Evolutionary conservation across 1,284 basidiomycete genomes (phyloP).

Genomic region (Cryptococcus hybrid): DNA sequence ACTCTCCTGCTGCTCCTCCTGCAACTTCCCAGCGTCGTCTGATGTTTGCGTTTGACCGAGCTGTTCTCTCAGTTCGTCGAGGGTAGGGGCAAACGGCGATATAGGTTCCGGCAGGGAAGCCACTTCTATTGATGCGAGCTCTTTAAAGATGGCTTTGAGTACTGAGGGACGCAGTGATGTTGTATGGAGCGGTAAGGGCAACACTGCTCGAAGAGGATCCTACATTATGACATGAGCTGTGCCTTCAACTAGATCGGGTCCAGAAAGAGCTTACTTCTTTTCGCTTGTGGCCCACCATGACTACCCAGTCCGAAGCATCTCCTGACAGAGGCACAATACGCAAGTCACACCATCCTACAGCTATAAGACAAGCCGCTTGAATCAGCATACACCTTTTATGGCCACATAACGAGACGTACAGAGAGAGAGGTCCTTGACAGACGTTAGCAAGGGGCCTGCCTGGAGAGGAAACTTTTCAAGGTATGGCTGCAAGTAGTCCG

Average conservation of each 20-base stretch:
- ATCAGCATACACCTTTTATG: background rate
- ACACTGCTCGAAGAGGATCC: conserved; percentile 45
- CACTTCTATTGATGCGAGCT: conserved; percentile 18
- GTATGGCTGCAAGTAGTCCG: conserved; percentile 14
- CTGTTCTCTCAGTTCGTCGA: conserved; percentile 22
- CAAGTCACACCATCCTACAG: conserved; percentile 49
- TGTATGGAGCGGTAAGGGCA: conserved; percentile 46
- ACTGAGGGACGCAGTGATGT: conserved; percentile 40
- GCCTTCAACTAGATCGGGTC: background rate
- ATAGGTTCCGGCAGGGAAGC: conserved; percentile 25
- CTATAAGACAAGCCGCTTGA: conserved; percentile 15
- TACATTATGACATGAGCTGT: conserved; percentile 9
- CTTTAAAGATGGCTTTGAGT: conserved; percentile 37
- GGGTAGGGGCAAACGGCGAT: conserved; percentile 24
- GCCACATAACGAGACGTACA: conserved; percentile 24
- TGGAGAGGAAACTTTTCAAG: conserved; percentile 30
- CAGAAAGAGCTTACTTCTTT: conserved; percentile 24
- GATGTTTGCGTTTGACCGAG: conserved; percentile 3
- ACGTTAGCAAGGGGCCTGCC: conserved; percentile 42
- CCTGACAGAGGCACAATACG: conserved; percentile 25
- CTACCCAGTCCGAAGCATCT: conserved; percentile 31
- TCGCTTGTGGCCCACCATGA: conserved; percentile 44
- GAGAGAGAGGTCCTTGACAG: conserved; percentile 46
- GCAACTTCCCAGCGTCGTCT: background rate
- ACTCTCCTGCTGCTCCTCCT: conserved; percentile 1